These are phyloP conservation scores for Anastatica hierochuntica DNA, from an alignment of 345 rosid species.

Conservation along the genomic window DNA sequence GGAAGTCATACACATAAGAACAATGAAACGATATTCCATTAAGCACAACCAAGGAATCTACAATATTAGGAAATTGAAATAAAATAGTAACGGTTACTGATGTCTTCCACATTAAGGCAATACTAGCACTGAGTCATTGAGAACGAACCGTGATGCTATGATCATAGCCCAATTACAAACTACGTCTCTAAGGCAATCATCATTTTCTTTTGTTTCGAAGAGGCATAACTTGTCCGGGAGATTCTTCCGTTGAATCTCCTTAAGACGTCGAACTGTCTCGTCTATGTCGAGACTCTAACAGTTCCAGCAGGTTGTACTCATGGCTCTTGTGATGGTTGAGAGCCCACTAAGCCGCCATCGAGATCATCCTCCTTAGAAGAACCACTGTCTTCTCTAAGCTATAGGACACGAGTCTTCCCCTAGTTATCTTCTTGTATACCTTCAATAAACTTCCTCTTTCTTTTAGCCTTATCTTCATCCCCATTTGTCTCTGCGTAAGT, in stretches of 20 bases:
- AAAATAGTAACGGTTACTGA: neutral
- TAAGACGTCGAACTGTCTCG: neutral
- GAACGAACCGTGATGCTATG: neutral
- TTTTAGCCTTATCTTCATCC: too few species aligned
- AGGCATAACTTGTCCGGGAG: neutral
- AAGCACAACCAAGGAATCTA: neutral
- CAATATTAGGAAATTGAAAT: neutral
- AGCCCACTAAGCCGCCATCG: too few species aligned
- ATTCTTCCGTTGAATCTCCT: neutral
- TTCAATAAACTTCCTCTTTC: too few species aligned
- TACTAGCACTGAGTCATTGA: neutral
- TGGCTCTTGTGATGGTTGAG: neutral
- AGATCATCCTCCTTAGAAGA: too few species aligned
- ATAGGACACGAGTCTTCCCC: too few species aligned
- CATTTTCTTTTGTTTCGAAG: too few species aligned
- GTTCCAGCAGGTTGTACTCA: neutral
- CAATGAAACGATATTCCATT: neutral
- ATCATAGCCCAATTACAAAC: neutral
- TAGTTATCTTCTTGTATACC: too few species aligned
- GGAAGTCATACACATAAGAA: neutral
- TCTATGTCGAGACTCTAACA: neutral
- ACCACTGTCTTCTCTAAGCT: too few species aligned
- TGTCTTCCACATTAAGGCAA: neutral
- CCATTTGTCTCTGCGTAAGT: too few species aligned
- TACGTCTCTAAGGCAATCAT: too few species aligned